A percentile compares a stretch with the other conserved stretches of the same genome.
phyloP scores from a whole-genome alignment of 441 rosid species.

The Geranium incanum region DNA sequence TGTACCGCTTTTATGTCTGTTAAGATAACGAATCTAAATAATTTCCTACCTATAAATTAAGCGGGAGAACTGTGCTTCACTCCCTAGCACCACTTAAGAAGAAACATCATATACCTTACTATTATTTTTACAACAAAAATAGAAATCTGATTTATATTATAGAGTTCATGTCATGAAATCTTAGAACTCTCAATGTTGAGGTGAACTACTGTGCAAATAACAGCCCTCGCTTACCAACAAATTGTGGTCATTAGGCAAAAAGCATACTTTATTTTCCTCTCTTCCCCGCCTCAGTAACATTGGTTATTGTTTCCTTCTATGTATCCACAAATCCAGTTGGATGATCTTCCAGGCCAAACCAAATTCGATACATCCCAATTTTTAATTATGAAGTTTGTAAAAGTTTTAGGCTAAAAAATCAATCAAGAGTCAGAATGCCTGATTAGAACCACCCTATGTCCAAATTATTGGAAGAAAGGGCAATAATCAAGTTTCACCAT shows the following conservation, averaged over 20 bases:
- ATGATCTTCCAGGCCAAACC: background rate
- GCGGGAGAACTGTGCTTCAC: background rate
- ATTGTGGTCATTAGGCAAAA: background rate
- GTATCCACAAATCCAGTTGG: slow-evolving; percentile 4
- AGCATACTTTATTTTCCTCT: background rate
- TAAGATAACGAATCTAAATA: background rate
- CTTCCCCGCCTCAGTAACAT: background rate
- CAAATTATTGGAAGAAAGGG: background rate
- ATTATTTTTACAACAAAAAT: background rate
- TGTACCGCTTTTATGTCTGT: background rate
- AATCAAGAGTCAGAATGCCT: background rate
- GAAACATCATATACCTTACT: background rate
- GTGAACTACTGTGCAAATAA: background rate
- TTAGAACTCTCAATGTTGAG: background rate
- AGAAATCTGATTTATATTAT: background rate
- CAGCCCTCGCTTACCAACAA: background rate
- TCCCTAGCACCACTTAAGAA: background rate
- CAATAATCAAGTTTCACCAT: background rate
- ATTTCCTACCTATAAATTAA: background rate
- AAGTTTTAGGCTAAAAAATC: background rate
- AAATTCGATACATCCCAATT: background rate
- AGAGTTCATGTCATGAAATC: background rate
- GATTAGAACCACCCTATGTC: background rate
- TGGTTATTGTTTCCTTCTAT: background rate
- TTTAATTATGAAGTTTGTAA: background rate